Percentiles rank a stretch among this genome's conserved stretches.
Evolutionary conservation across 148 eudicot genomes (phyloP).

Genomic region (Selenicereus undatus): DNA sequence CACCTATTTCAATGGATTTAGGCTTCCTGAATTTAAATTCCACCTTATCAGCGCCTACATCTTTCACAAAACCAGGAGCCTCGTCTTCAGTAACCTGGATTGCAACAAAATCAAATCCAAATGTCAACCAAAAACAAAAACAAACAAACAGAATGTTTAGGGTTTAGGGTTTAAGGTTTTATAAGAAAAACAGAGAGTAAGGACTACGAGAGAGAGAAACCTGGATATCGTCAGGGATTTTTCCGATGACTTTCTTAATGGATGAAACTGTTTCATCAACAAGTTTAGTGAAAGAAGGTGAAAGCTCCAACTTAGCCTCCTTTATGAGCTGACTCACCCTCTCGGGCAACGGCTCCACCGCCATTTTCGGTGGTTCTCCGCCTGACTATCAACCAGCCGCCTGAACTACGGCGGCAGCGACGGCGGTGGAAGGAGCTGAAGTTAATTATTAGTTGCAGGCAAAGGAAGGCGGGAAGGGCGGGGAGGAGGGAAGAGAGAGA

Average conservation of each 20-base stretch:
- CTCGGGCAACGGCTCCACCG: conserved; percentile 44
- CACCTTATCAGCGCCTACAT: conserved; percentile 84
- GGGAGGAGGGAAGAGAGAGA: neutral
- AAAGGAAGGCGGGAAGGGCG: conserved; percentile 14
- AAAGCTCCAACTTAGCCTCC: conserved; percentile 62
- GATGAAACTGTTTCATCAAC: conserved; percentile 48
- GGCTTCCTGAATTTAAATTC: conserved; percentile 85
- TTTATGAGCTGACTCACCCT: conserved; percentile 61
- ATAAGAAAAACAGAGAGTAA: neutral
- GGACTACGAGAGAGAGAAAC: neutral
- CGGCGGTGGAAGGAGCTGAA: neutral
- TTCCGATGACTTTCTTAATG: conserved; percentile 43
- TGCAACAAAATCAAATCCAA: conserved; percentile 9
- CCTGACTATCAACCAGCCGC: neutral
- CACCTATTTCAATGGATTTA: conserved; percentile 55
- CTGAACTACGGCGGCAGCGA: neutral
- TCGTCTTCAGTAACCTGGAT: conserved; percentile 58
- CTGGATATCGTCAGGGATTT: conserved; percentile 59
- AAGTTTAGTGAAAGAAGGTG: conserved; percentile 42
- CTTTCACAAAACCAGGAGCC: conserved; percentile 80
- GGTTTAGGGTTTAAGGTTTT: conserved; percentile 28
- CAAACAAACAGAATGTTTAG: neutral
- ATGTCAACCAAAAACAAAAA: neutral
- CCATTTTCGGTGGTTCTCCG: conserved; percentile 10
- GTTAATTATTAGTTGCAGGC: conserved; percentile 12